A percentile compares a stretch with the other conserved stretches of the same genome.
Evolutionary conservation across 2,329 filamentous ascomycete species (phyloP).

Genomic region (Trichoderma semiorbis): DNA sequence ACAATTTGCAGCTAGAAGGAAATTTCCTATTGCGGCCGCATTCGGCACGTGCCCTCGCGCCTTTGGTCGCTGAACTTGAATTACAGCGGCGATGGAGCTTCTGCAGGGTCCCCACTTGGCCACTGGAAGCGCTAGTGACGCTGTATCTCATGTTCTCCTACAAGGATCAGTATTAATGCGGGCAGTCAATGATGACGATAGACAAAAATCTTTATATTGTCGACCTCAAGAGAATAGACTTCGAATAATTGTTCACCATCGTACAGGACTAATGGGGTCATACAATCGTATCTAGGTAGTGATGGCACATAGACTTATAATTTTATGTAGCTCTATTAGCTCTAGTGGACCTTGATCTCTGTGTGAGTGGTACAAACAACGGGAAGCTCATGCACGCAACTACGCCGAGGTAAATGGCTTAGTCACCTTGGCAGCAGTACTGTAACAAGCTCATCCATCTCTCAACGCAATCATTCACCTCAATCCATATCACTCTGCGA

Average conservation of each 20-base stretch:
- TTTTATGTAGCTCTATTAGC: not conserved
- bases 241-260: too few species aligned
- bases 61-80: not conserved
- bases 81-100: not conserved
- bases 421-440: not conserved
- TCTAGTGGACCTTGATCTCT: not conserved
- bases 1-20: constrained; percentile 3
- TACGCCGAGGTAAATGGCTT: not conserved
- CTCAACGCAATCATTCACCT: not conserved
- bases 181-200: not conserved
- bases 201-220: not conserved
- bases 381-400: not conserved
- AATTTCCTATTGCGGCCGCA: constrained; percentile 5
- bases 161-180: not conserved
- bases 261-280: too few species aligned
- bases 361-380: not conserved
- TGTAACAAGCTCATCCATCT: not conserved
- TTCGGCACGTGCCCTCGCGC: constrained; percentile 3
- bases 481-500: not conserved
- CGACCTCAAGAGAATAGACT: not conserved
- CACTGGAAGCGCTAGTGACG: not conserved
- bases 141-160: not conserved
- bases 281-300: too few species aligned
- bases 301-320: too few species aligned
- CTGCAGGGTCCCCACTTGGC: not conserved